Evolutionary conservation across 176 grass and related monocot species (phyloP).

Genomic region (Pharus latifolius): DNA sequence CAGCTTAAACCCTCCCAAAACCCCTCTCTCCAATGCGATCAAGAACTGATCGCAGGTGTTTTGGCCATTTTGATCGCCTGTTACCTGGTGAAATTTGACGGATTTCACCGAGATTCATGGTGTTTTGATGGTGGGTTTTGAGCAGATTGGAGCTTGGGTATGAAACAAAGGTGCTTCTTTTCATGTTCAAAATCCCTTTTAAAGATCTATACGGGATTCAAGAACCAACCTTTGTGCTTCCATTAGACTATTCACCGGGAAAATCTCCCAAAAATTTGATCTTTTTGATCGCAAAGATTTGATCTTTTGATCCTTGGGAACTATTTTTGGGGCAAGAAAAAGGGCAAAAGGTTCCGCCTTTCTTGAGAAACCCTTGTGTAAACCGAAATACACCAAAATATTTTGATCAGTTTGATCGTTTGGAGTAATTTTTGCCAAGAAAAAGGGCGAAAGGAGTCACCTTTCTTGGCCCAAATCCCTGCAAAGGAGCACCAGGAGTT

Average conservation of each 20-base stretch:
- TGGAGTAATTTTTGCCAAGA: not conserved
- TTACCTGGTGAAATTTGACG: not conserved
- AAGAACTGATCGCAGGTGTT: too few species aligned
- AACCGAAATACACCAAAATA: not conserved
- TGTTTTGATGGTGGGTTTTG: not conserved
- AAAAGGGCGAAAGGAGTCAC: too few species aligned
- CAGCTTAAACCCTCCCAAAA: constrained; percentile 37
- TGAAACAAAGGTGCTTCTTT: not conserved
- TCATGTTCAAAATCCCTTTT: not conserved
- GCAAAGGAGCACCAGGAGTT: too few species aligned
- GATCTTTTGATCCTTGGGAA: not conserved
- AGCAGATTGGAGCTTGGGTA: not conserved
- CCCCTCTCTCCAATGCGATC: not conserved
- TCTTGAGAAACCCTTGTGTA: constrained; percentile 1
- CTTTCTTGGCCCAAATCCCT: too few species aligned
- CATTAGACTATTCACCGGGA: not conserved
- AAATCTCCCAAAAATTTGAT: not conserved
- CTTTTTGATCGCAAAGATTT: not conserved
- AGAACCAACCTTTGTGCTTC: not conserved
- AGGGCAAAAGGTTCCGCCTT: constrained; percentile 14
- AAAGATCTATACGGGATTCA: constrained; percentile 13
- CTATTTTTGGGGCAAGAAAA: not conserved
- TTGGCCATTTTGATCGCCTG: not conserved
- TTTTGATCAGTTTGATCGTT: constrained; percentile 4
- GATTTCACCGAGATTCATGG: not conserved